Base-by-base conservation (phyloP, 2,329 filamentous ascomycete species). In the Diaporthe amygdali region DNA sequence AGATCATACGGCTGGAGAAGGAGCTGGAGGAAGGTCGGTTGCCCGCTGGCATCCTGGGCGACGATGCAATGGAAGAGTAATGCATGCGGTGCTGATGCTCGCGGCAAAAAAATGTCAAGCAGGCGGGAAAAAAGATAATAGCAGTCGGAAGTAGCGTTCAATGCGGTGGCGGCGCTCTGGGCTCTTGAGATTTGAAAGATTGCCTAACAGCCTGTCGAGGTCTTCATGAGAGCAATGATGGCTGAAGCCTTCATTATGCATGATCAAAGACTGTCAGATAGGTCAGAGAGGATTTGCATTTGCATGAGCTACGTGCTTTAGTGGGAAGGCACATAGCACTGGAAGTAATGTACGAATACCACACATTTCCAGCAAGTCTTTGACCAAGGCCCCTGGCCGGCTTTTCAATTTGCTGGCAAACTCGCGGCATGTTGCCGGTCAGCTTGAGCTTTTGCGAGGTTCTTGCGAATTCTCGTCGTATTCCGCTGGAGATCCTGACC, bases 1-100 rank as follows among this genome's bases (percentile, higher is more conserved):
- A 98, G 84, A 97, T 99, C 79, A 92, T 94, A 70, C 88, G 90
- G 75, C 81, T 99, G 79, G 96, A 99, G 85, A 97, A 96, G 85
- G 94, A 96, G 82, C 84, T 98, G 75, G 93, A 94, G 74, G 96
- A 98, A 81, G 96, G 96, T 2, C 87, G 93, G 78, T 87, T 98
- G 81, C 96, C 96, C 2, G 87, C 88, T 41, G 93, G 91, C 34
- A 88, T 91, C 39, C 78, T 83, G 44, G 85, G 84, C 55, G 86
- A 84, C 49, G 87, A 88, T 75, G 83, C 81, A 17, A 92, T 92
- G 90, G 89, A 92, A 81, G 89, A 91, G 77, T 92, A 81, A 71
- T 47, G 91, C 86, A 80, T 92, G 92, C 83, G 91, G 86, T 80
- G 92, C 90, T 22, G n/a, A 34, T 32, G 17, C 10, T 34, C 25